Base-by-base conservation (phyloP, 2,329 filamentous ascomycete species). In the Tolypocladium pustulatum region DNA sequence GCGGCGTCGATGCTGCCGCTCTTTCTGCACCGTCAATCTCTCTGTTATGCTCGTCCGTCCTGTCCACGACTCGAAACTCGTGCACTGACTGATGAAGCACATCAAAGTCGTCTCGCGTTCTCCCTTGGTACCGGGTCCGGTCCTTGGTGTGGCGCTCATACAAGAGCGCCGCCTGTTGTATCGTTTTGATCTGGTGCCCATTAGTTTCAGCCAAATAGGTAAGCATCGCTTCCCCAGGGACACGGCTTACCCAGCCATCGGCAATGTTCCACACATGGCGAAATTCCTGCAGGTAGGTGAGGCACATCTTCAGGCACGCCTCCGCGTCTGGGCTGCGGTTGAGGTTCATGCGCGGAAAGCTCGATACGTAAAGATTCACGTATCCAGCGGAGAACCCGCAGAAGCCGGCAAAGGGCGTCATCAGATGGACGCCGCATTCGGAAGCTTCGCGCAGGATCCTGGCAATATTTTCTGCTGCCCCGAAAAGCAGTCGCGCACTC, bases 341-440 rank as follows among this genome's bases (percentile, higher is more conserved):
- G 1, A 73, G 61, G 59, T 76, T 77, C 71, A 78, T 78, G 2
- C 66, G 65, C 0, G 76, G 76, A 32, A 76, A 78, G 4, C 65
- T 57, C 4, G 66, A 67, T 2, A 74, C 67, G 59, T 78, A 78
- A 0, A 75, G 61, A 32, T 76, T 77, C 55, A 77, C 68, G 4
- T 73, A 75, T 1, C 73, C 74, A 0, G 76, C 75, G 0, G 75
- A 77, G 41, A 78, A 78, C 2, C 72, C 72, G 57, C 75, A 78
- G n/a, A 78, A 77, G 0, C 75, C 76, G 0, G 74, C 69, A 57
- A 77, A 78, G 0, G 75, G 76, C 0, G 75, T 76, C 59, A 71
- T 66, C 0, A 77, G 64, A 1, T 70, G 67, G 0, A 71, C 69
- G 0, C 70, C 73, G 5, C 70, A 73, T 10, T 74, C 71, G 0